These are phyloP conservation scores for Castanospermum australe DNA, from an alignment of 306 rosid genomes.

Conservation along the genomic window DNA sequence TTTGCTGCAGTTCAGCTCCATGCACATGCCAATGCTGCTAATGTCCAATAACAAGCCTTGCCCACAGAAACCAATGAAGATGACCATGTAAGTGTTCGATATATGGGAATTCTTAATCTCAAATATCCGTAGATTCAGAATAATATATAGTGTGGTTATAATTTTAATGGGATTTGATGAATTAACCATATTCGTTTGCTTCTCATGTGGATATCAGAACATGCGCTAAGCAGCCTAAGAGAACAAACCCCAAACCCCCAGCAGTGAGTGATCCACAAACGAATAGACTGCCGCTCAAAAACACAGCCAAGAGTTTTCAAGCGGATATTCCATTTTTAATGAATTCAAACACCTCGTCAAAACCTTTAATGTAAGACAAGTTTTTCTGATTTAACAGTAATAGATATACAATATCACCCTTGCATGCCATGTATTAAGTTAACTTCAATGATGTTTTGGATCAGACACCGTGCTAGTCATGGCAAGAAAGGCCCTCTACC, in stretches of 20 bases:
- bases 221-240: background rate
- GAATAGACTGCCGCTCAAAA: background rate
- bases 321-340: no score
- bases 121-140: background rate
- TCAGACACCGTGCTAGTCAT: no score
- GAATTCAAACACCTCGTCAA: no score
- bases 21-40: background rate
- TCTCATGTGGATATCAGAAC: background rate
- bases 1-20: background rate
- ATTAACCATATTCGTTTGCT: background rate
- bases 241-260: background rate
- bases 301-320: background rate
- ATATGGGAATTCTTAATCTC: background rate
- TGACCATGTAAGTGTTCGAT: conserved; percentile 7
- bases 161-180: background rate
- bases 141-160: background rate
- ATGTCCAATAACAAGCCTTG: background rate
- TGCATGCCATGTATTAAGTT: no score
- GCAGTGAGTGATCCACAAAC: background rate
- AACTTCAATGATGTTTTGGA: no score
- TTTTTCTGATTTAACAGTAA: no score
- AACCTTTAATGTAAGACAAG: no score
- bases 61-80: background rate
- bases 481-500: no score
- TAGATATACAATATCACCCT: no score